Evolutionary conservation across 2,329 filamentous ascomycete species (phyloP), one percentile per base, ranked within the genome.

Genomic region (Colletotrichum phormii): DNA sequence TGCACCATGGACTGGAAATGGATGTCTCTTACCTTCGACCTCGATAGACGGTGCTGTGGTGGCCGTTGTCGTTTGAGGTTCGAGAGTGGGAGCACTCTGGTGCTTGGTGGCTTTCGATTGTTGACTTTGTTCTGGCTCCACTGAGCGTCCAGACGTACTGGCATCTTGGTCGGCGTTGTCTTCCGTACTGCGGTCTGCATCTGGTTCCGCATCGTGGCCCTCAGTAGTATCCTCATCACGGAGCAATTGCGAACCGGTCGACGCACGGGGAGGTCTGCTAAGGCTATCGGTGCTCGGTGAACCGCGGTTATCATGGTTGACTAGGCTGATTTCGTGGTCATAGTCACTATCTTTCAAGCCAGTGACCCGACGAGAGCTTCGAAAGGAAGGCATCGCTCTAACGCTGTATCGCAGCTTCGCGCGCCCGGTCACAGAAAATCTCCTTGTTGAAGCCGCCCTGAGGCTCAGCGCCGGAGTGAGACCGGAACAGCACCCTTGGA

Each of bases 291-390:
- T 46, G 22, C 73, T 74, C n/a, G 66, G 57, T 11, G 73, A 49
- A 46, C 57, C 67, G 62, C 33, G 42, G 73, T 79, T 74, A 78
- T 85, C 84, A 68, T 86, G 84, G 80, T 94, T 92, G 76, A 94
- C 85, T 49, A 95, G 89, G 76, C 80, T 83, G 78, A 95, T 95
- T 80, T 92, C 91, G 81, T 94, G 93, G 77, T 93, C 91, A 78
- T 92, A 92, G 76, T 92, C 90, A 79, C 83, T 84, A 75, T 91
- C 89, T 80, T 88, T 87, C 70, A 91, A 84, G 68, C 84, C 83
- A 64, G 84, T 79, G 49, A 84, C 87, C 77, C 90, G 89, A 78
- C 90, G 89, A 75, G 87, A 89, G 75, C 84, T 87, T 76, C 85
- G 78, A 75, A 75, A 67, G 31, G 72, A 73, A 62, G 81, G 79